Evolutionary conservation across 495 filamentous ascomycete species (phyloP).

Genomic region (Trichoderma asperelloides): DNA sequence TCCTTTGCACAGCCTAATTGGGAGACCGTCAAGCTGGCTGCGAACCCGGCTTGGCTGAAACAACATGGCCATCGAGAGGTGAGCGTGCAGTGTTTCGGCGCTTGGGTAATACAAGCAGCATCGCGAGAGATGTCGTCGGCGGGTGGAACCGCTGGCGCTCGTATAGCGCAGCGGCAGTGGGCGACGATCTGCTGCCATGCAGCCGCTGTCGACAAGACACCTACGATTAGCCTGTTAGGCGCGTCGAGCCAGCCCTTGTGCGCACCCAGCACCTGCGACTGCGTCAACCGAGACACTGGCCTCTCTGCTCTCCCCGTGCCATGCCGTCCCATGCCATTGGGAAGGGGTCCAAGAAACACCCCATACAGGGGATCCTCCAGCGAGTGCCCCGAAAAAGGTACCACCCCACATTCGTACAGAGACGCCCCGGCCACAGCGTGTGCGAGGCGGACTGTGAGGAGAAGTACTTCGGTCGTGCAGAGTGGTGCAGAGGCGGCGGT

Average conservation of each 20-base stretch:
- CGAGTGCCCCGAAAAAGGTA: not conserved
- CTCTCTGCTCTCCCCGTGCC: not conserved
- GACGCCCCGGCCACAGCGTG: not conserved
- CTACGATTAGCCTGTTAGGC: not conserved
- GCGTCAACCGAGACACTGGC: not conserved
- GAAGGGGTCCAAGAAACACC: not conserved
- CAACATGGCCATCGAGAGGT: not conserved
- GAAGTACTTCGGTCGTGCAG: not conserved
- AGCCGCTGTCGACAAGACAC: not conserved
- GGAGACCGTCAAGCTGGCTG: not conserved
- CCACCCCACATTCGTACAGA: slow-evolving; percentile 1
- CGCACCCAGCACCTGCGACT: not conserved
- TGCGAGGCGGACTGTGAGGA: not conserved
- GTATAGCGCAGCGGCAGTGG: too few relatives aligned
- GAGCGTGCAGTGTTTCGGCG: not conserved
- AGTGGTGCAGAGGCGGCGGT: not conserved
- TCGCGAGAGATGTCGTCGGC: not conserved
- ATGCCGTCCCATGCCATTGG: slow-evolving; percentile 6
- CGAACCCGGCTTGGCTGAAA: not conserved
- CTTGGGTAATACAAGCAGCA: not conserved
- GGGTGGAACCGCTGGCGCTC: not conserved
- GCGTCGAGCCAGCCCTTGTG: not conserved
- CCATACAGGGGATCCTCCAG: not conserved
- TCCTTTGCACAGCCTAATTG: not conserved
- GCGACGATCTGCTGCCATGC: not conserved